Base-by-base conservation (phyloP, 345 rosid species). In the Punica granatum region DNA sequence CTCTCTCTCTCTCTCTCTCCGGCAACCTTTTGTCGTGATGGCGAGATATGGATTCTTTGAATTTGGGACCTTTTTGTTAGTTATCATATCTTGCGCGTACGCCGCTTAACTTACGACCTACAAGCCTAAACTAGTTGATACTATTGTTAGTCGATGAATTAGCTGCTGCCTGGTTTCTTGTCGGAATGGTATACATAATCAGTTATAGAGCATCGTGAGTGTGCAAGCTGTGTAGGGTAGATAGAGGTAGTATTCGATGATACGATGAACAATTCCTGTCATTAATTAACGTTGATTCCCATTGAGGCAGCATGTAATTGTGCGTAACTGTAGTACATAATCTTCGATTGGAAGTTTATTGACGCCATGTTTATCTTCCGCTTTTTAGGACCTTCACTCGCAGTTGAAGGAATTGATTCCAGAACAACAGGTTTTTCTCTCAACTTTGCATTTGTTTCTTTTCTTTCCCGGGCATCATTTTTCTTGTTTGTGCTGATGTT, bases 351-450 rank as follows among this genome's bases (percentile, higher is more conserved):
- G 11, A 21, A 60, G 15, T 10, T 43, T 54, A 30, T 42, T 70
- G 21, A 51, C 30, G 25, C 28, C 7, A 1, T 34, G 33, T 7
- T n/a, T 23, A n/a, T 44, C 30, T 70, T 64, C 43, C 44, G 63
- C 42, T n/a, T 44, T 70, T 62, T 78, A 94, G 99, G 96, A 89
- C 75, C 92, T 94, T 66, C 87, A 83, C 73, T 88, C 97, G 65
- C 95, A 89, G 86, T 80, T 94, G 75, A 88, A 80, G 77, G 98
- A 89, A 77, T 70, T 91, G 78, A 94, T 94, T 77, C 99, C 99
- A 1, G 95, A 89, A 72, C 92, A 94, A 76, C 99, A 91, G 96
- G 99, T 88, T 63, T 54, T 65, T 60, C 56, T 63, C 66, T 33
- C 13, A 32, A 33, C 65, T 61, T 59, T 33, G 19, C 56, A 33